Evolutionary conservation across 2,329 filamentous ascomycete species (phyloP).

Genomic region (Phaeosphaeriaceae sp.): DNA sequence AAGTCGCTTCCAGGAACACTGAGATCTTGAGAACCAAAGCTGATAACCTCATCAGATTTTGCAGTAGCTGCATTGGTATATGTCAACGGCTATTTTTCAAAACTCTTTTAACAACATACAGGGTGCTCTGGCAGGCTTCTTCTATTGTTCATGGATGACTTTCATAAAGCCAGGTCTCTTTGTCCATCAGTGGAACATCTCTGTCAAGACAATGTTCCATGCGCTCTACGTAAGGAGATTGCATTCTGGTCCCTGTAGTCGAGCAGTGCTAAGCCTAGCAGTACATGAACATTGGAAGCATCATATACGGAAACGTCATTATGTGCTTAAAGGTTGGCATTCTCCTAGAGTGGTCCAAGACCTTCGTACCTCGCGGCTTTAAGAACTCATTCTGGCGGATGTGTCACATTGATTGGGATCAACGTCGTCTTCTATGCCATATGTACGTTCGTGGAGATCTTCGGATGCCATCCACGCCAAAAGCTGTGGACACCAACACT

Average conservation of each 20-base stretch:
- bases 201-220: slow-evolving; percentile 1
- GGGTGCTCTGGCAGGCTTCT: slow-evolving; percentile 3
- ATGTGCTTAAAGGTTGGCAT: slow-evolving; percentile 15
- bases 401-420: slow-evolving; percentile 33
- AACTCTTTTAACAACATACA: too few relatives aligned
- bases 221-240: not conserved
- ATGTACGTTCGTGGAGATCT: slow-evolving; percentile 34
- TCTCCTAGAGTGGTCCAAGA: slow-evolving; percentile 51
- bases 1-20: too few relatives aligned
- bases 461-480: not conserved
- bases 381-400: slow-evolving; percentile 43
- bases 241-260: not conserved
- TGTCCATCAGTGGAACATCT: slow-evolving; percentile 18
- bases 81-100: too few relatives aligned
- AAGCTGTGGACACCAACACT: slow-evolving; percentile 24
- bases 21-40: too few relatives aligned
- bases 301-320: slow-evolving; percentile 12
- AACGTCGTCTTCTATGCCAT: slow-evolving; percentile 36
- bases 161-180: slow-evolving; percentile 8
- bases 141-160: slow-evolving; percentile 6
- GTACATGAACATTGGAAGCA: slow-evolving; percentile 10
- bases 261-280: too few relatives aligned
- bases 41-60: too few relatives aligned
- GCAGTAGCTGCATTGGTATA: too few relatives aligned
- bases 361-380: slow-evolving; percentile 38